phyloP scores from a whole-genome alignment of 2,329 filamentous ascomycete species.

The Fusarium haematococcum region DNA sequence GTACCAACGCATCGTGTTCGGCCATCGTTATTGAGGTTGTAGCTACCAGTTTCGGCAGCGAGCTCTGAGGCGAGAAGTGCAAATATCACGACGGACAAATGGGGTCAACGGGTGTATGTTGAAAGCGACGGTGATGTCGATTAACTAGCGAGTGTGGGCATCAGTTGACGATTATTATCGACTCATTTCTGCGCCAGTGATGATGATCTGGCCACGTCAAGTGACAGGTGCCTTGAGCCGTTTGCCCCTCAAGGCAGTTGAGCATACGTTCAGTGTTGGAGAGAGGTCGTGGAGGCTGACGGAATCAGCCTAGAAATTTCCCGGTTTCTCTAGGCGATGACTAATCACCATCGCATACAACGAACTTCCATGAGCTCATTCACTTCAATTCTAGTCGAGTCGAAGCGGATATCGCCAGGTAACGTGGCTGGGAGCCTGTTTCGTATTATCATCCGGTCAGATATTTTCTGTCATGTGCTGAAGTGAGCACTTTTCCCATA shows the following conservation, averaged over 20 bases:
- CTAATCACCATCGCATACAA: slow-evolving; percentile 41
- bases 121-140: slow-evolving; percentile 13
- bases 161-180: neutral
- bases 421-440: neutral
- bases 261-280: slow-evolving; percentile 4
- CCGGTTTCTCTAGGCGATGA: slow-evolving; percentile 22
- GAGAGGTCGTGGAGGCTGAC: slow-evolving; percentile 23
- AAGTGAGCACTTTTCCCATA: neutral
- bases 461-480: no score
- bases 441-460: neutral
- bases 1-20: slow-evolving; percentile 56
- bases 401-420: neutral
- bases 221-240: slow-evolving; percentile 36
- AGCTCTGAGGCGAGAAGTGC: slow-evolving; percentile 6
- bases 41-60: neutral
- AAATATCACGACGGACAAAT: slow-evolving; percentile 11
- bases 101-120: neutral
- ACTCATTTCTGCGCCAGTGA: neutral
- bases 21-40: slow-evolving; percentile 29
- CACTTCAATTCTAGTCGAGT: neutral
- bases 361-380: neutral
- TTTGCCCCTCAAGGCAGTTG: slow-evolving; percentile 25
- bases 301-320: slow-evolving; percentile 43
- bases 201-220: slow-evolving; percentile 38
- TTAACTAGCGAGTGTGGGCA: neutral